Base-by-base conservation (phyloP, 805 yeast genomes). In the Groenewaldozyma tartarivorans region DNA sequence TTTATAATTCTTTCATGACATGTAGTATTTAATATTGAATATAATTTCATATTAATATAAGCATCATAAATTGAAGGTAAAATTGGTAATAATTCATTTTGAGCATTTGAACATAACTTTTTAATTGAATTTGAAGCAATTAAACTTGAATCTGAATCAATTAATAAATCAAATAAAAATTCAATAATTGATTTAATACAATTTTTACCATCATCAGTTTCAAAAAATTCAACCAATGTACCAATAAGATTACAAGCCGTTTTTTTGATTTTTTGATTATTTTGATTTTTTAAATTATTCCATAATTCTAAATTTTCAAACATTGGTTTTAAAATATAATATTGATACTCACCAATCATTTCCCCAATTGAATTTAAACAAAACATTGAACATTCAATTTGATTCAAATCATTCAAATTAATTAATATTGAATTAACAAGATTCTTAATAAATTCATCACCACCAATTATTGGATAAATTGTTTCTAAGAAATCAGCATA, bases 401-500 rank as follows among this genome's bases (percentile, higher is more conserved):
- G 74, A 9, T 52, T 47, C 48, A 72, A 52, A 17, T 43, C 42
- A 5, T 36, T 21, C 2, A 30, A 40, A 26, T 17, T 33, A 4
- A 21, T 24, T 4, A 13, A 15, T 24, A 24, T 24, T 7, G 11
- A 9, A 9, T 7, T 24, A 24, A 24, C 29, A 7, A 24, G 29
- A 13, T 7, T 9, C 7, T 7, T 9, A 24, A 24, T 24, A 9
- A 72, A 74, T 29, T 84, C 57, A 1, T 68, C 61, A 0, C 57
- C 41, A 30, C 82, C 84, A 29, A 85, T 66, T 4, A 83, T 64
- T 1, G 86, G 74, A 63, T 80, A 84, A 1, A 80, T 60, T 0
- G 75, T 66, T 41, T 86, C 92, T 48, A 84, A 74, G 30, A 88
- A 67, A 50, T 92, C 97, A 1, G 80, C 72, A 6, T 81, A 80